Evolutionary conservation across 2,329 filamentous ascomycete genomes (phyloP), one percentile per base, ranked within the genome.

Genomic region (Fusarium beomiforme): DNA sequence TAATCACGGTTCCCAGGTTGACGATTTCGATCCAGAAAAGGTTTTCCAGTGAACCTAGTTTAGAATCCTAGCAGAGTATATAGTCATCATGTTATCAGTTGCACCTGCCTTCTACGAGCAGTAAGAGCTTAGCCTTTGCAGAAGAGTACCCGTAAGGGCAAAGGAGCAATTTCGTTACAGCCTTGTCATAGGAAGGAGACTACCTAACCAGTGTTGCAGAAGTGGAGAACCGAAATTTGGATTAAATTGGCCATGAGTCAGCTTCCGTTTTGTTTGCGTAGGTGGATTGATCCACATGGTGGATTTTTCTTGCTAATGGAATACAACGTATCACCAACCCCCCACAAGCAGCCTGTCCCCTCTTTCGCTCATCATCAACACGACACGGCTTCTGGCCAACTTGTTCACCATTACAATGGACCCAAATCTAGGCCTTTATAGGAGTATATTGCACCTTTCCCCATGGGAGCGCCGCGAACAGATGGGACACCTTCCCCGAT

Each of bases 401-500:
- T n/a, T n/a, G n/a, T 55, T 46, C 16, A 37, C n/a, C 59, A 9
- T 21, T 11, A 55, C 14, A 43, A 68, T 65, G 61, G 61, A 68
- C 46, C 50, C 44, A 34, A 68, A 65, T 26, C 9, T 68, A 1
- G 61, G 65, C 34, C 51, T 65, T 19, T 65, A 54, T 24, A 60
- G 50, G 46, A 68, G 61, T 21, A 14, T 65, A 39, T 49, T 65
- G 34, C 39, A 65, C 21, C 61, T 68, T 17, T 13, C 12, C 34
- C 14, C 34, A 34, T 23, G 19, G 6, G 56, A 68, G 31, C 23
- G 19, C 19, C 44, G 60, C 14, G 26, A 61, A 57, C 56, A 46
- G n/a, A 42, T 65, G 29, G 6, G 5, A 17, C 61, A 65, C 54
- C 56, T 65, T 50, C 29, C 56, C 14, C 5, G 2, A 19, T 47